Conservation (phyloP, 306 rosid species). For the Trifolium dubium region DNA sequence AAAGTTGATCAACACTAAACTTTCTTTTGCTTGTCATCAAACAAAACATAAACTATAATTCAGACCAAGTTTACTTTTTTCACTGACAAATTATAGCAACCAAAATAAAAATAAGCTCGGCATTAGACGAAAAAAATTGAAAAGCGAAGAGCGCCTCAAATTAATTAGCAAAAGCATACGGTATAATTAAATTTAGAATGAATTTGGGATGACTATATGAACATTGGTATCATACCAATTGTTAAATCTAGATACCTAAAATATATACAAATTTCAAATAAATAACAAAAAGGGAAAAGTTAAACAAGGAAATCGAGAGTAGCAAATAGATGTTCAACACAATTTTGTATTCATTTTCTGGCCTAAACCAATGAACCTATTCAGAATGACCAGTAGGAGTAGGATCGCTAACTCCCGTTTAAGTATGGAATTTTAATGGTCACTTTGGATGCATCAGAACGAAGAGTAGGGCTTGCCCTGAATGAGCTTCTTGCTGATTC, state of each 20-base stretch:
- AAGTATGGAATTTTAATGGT: slow-evolving; percentile 71
- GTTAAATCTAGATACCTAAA: slow-evolving; percentile 29
- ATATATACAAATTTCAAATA: slow-evolving; percentile 20
- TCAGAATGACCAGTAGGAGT: slow-evolving; percentile 11
- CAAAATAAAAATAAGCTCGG: background rate
- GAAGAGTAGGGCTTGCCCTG: slow-evolving; percentile 51
- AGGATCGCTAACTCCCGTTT: slow-evolving; percentile 40
- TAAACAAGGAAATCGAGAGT: background rate
- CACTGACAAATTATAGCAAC: background rate
- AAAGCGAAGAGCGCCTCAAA: background rate
- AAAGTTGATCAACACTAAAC: background rate
- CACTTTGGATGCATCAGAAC: slow-evolving; percentile 59
- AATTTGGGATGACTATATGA: background rate
- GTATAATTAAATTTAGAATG: background rate
- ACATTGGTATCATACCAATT: slow-evolving; percentile 10
- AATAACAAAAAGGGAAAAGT: slow-evolving; percentile 16
- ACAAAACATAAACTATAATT: background rate
- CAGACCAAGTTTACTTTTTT: background rate
- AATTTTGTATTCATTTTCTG: slow-evolving; percentile 4
- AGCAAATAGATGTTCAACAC: slow-evolving; percentile 1
- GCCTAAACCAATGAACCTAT: slow-evolving; percentile 12
- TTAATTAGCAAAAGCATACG: background rate
- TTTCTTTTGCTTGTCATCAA: background rate
- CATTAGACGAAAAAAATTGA: background rate
- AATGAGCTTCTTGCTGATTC: slow-evolving; percentile 66